Percentiles rank a stretch among this genome's conserved stretches.
Evolutionary conservation across 176 grass and related monocot species (phyloP).

Genomic region (Paspalum notatum): DNA sequence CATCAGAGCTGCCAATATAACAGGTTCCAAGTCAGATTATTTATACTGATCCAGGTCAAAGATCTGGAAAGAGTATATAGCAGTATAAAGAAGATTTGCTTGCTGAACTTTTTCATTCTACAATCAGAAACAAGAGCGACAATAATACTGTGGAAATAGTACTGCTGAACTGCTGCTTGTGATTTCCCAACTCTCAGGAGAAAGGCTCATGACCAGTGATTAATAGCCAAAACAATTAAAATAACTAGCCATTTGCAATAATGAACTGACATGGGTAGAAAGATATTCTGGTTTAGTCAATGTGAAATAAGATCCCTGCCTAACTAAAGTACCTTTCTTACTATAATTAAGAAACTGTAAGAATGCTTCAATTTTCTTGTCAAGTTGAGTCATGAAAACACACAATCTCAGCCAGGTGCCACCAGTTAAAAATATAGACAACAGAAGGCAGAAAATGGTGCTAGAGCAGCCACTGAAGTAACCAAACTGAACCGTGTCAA

Average conservation of each 20-base stretch:
- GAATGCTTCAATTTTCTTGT: neutral
- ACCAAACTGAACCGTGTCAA: neutral
- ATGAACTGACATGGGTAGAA: neutral
- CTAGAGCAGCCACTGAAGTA: neutral
- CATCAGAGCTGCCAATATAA: slow-evolving; percentile 71
- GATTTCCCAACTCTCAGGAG: neutral
- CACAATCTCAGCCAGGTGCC: neutral
- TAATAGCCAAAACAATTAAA: neutral
- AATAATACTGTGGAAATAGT: neutral
- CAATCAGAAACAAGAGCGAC: neutral
- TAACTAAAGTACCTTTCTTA: neutral
- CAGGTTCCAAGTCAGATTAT: neutral
- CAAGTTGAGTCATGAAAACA: neutral
- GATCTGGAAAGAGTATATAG: neutral
- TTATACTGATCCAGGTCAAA: neutral
- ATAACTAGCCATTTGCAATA: neutral
- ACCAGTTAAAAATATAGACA: neutral
- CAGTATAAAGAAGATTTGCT: neutral
- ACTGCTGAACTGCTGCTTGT: slow-evolving; percentile 8
- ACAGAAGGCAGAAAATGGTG: neutral
- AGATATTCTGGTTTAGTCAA: neutral
- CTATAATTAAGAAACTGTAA: neutral
- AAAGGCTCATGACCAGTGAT: neutral
- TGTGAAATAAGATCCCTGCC: neutral
- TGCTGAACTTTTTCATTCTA: neutral